phyloP scores from a whole-genome alignment of 2,329 filamentous ascomycete genomes.

The Sclerotinia sclerotiorum region DNA sequence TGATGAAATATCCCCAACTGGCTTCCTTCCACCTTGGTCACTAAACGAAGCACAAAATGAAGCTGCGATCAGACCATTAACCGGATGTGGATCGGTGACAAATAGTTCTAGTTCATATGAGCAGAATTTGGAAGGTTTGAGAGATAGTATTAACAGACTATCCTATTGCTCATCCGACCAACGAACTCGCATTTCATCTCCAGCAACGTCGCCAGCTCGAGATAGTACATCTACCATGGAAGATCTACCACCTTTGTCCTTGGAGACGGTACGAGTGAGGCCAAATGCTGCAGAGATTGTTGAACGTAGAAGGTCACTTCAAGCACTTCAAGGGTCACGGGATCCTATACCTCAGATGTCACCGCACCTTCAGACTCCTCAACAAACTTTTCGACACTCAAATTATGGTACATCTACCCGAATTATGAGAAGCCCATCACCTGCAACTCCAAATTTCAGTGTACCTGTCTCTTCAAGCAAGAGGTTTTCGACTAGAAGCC shows the following conservation, averaged over 20 bases:
- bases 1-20: slow-evolving; percentile 11
- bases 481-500: slow-evolving; percentile 26
- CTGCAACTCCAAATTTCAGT: slow-evolving; percentile 39
- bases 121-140: slow-evolving; percentile 56
- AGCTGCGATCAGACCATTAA: slow-evolving; percentile 28
- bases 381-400: slow-evolving; percentile 27
- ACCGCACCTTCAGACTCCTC: slow-evolving; percentile 30
- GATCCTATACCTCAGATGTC: slow-evolving; percentile 29
- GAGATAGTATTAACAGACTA: slow-evolving; percentile 56
- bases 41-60: slow-evolving; percentile 17
- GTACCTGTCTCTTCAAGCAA: slow-evolving; percentile 36
- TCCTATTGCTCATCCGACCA: slow-evolving; percentile 62
- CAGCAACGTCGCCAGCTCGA: slow-evolving; percentile 58
- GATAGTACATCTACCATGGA: slow-evolving; percentile 49
- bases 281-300: slow-evolving; percentile 36
- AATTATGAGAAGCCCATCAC: slow-evolving; percentile 25
- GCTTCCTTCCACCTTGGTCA: slow-evolving; percentile 8
- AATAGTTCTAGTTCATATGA: slow-evolving; percentile 60
- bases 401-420: slow-evolving; percentile 28
- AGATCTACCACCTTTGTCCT: slow-evolving; percentile 27
- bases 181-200: slow-evolving; percentile 59
- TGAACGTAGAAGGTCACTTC: slow-evolving; percentile 39
- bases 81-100: slow-evolving; percentile 56
- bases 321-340: slow-evolving; percentile 32
- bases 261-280: slow-evolving; percentile 31